Conservation (phyloP, 176 grass and related monocot genomes). For the Rhynchospora tenuis region DNA sequence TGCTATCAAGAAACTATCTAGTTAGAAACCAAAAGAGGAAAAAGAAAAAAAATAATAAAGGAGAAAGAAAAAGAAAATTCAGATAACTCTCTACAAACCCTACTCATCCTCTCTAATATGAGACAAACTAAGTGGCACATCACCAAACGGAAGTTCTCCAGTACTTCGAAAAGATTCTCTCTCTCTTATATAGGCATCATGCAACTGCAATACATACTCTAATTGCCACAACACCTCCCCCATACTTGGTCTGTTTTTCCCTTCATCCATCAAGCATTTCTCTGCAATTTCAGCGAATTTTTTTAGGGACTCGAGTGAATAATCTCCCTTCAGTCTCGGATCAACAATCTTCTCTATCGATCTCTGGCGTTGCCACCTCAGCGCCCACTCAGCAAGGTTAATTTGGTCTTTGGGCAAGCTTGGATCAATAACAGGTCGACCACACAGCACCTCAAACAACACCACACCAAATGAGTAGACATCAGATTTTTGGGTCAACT, state of each 20-base stretch:
- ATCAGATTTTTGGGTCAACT: constrained; percentile 90
- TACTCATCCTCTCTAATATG: constrained; percentile 61
- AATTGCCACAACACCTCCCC: constrained; percentile 95
- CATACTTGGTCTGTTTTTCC: constrained; percentile 68
- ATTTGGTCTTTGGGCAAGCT: constrained; percentile 83
- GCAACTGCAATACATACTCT: constrained; percentile 80
- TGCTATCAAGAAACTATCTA: background rate
- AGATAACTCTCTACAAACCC: constrained; percentile 23
- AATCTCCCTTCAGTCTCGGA: constrained; percentile 56
- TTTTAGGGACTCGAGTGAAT: constrained; percentile 77
- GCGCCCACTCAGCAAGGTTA: constrained; percentile 91
- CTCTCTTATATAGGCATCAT: constrained; percentile 80
- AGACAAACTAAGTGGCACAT: constrained; percentile 59
- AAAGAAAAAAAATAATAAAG: background rate
- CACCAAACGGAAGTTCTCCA: constrained; percentile 60
- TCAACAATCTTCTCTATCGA: constrained; percentile 68
- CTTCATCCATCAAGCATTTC: constrained; percentile 92
- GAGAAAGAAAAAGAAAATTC: background rate
- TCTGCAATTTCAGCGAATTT: constrained; percentile 92
- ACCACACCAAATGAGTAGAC: constrained; percentile 97
- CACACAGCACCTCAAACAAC: constrained; percentile 85
- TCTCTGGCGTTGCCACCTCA: constrained; percentile 91
- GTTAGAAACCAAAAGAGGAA: constrained; percentile 13
- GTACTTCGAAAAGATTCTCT: constrained; percentile 72
- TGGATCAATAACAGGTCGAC: constrained; percentile 85